A percentile compares a stretch with the other conserved stretches of the same genome.
phyloP scores from a whole-genome alignment of 176 grass and related monocot genomes.

The Elymus sibiricus region DNA sequence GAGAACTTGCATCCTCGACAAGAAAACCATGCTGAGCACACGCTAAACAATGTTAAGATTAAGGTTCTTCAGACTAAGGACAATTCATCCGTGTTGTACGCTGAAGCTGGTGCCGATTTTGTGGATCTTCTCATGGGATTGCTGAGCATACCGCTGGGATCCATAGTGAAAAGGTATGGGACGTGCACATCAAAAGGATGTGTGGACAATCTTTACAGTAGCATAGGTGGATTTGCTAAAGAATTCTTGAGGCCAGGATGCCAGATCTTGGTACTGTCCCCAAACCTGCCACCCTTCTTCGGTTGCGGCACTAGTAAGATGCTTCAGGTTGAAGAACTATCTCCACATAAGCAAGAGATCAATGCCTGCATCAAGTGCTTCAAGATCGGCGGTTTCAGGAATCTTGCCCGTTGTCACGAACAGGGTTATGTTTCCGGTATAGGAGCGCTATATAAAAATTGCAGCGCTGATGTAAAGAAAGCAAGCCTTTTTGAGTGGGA shows the following conservation, averaged over 20 bases:
- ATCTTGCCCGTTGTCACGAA: too few relatives aligned
- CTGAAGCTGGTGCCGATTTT: conserved; percentile 21
- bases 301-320: neutral
- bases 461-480: too few relatives aligned
- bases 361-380: too few relatives aligned
- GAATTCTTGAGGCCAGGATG: neutral
- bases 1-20: neutral
- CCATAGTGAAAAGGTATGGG: neutral
- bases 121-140: conserved; percentile 14
- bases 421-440: too few relatives aligned
- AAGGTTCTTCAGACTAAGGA: conserved; percentile 7
- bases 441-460: neutral
- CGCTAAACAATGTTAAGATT: neutral
- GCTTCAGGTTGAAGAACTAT: neutral
- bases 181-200: neutral
- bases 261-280: neutral
- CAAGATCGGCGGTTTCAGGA: too few relatives aligned
- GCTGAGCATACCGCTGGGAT: neutral
- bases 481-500: too few relatives aligned
- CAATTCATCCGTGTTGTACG: conserved; percentile 5
- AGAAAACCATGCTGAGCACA: neutral
- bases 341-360: neutral
- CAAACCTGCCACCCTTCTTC: neutral
- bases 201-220: neutral
- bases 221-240: neutral